Base-by-base conservation (phyloP, 441 rosid genomes). In the Euphorbia neoarborescens region DNA sequence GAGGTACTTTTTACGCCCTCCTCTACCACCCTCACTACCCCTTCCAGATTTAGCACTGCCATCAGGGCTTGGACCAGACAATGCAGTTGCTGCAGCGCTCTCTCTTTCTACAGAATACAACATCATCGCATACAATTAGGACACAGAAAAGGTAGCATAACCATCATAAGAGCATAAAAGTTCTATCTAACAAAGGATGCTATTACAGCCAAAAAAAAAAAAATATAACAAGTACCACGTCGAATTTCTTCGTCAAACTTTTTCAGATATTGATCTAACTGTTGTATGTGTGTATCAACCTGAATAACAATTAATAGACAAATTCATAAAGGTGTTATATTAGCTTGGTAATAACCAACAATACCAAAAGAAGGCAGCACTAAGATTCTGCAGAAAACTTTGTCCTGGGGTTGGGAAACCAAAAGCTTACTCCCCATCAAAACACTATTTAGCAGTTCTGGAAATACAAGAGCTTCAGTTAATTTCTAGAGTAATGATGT, bases 211-310 rank as follows among this genome's bases (percentile, higher is more conserved):
- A 64, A 68, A 57, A 46, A 35, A 10, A n/a, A 60, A 59, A 44
- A 66, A 56, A 50, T n/a, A n/a, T n/a, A n/a, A n/a, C n/a, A 9
- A 69, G 50, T 80, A 94, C 97, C 97, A 72, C 88, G 87, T 61
- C 92, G 92, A 68, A 85, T 84, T 84, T 88, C 94, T 66, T 91
- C 96, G 42, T 89, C 85, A 32, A 87, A 86, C 78, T 77, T 90
- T 72, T 85, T 94, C 85, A 94, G 74, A 70, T 87, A 91, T 71
- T 88, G 96, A 88, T 94, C 99, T 66, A 91, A 95, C 77, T 91
- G 96, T 68, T 91, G 99, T 73, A 91, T 88, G 71, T 94, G 99
- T 63, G 88, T 72, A 82, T 94, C 99, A 58, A 94, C 99, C 99
- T 94, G 91, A 84, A 77, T 75, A 69, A 68, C 30, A 28, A 75